Percentiles rank a stretch among this genome's conserved stretches.
These are phyloP conservation scores for Chlorella variabilis DNA, from an alignment of 163 green algal genomes.

Conservation along the genomic window DNA sequence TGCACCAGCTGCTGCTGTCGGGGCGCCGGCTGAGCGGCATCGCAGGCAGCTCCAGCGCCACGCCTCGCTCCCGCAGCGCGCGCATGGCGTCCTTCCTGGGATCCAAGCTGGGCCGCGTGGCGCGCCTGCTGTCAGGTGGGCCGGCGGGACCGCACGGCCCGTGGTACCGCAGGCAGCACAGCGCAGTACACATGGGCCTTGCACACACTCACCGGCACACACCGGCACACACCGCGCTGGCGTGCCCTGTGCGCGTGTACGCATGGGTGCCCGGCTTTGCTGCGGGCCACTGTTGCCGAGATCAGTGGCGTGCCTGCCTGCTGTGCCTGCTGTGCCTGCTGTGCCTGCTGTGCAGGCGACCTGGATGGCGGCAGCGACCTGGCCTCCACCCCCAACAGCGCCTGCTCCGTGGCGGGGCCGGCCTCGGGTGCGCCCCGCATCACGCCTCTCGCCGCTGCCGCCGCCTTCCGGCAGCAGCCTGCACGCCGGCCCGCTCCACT, in stretches of 20 bases:
- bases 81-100: slow-evolving; percentile 21
- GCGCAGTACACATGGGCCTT: neutral
- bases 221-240: too few relatives aligned
- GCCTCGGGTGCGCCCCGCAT: neutral
- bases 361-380: neutral
- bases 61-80: slow-evolving; percentile 5
- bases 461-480: too few relatives aligned
- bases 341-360: neutral
- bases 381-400: slow-evolving; percentile 9
- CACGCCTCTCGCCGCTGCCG: too few relatives aligned
- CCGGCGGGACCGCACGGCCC: too few relatives aligned
- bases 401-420: neutral
- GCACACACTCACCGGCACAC: too few relatives aligned
- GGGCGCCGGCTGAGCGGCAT: slow-evolving; percentile 15
- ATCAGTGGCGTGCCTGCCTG: neutral
- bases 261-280: too few relatives aligned
- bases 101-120: slow-evolving; percentile 25
- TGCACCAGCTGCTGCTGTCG: slow-evolving; percentile 34
- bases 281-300: too few relatives aligned
- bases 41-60: neutral
- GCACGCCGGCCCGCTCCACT: too few relatives aligned
- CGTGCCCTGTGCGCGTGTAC: too few relatives aligned
- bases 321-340: neutral
- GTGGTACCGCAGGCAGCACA: too few relatives aligned
- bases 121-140: slow-evolving; percentile 31